Base-by-base conservation (phyloP, 768 basidiomycete species). In the Rickenella mellea region DNA sequence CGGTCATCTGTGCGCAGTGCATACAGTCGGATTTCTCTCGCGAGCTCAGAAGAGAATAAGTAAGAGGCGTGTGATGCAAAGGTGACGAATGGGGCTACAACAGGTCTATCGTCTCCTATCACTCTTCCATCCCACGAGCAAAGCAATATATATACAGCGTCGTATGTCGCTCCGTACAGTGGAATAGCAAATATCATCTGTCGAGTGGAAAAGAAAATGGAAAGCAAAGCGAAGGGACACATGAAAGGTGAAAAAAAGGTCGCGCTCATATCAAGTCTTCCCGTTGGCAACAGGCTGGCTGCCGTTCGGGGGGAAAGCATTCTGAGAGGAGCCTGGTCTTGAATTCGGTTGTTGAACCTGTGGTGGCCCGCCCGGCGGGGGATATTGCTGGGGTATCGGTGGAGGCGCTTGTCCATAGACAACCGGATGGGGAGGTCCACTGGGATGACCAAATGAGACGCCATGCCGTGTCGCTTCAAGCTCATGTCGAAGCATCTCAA, bases 401-500 rank as follows among this genome's bases (percentile, higher is more conserved):
- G 52, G 50, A 10, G 53, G 53, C 1, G 63, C 64, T 53, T 74
- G 75, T 17, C 62, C 64, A 54, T 78, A 81, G 22, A 75, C 67
- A 24, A 68, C 60, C 39, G 67, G 68, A 40, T 70, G 63, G 48
- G 71, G 67, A 11, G 73, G 67, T 7, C 61, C 72, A 37, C 66
- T 61, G 17, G 74, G 62, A 45, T 32, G 42, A 20, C 68, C 61
- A 52, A 77, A 80, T 2, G 70, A 61, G 35, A 63, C 66, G 31
- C 78, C 81, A 54, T 78, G 71, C 39, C 81, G 82, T 43, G 74
- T 44, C 45, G 59, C 58, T 19, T 78, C 85, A 38, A 87, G 55
- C 58, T 92, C 89, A 51, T 83, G 79, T 53, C 84, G 71, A 44
- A 91, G 62, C 59, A 78, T 69, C 32, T 89, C 87, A 31, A 90